Evolutionary conservation across 305 asterid genomes (phyloP), one percentile per base, ranked within the genome.

Genomic region (Fraxinus greggii): DNA sequence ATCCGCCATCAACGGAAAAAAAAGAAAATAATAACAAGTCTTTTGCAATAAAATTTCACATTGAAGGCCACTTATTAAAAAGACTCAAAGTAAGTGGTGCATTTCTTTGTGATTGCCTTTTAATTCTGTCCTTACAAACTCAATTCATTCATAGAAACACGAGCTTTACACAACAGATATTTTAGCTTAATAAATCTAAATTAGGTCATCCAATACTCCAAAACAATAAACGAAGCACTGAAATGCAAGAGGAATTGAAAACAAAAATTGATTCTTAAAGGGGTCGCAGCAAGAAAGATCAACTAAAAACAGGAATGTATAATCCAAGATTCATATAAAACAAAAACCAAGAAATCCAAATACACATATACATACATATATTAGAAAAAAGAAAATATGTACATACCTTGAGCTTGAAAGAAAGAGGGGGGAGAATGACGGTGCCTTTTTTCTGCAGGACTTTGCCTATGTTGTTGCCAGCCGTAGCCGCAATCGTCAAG

Each of bases 371-470:
- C 40, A 8, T 15, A 17, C 29, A 15, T 21, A 65, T 79, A 45
- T 42, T 29, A 63, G 40, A 38, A 28, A 28, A 78, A 36, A 33
- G 21, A 54, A 17, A 38, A 29, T 24, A 35, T 4, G 42, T 12
- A 75, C 15, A 56, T 84, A 93, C 99, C 98, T 97, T 97, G 89
- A 92, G 92, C 95, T 97, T 97, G 89, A 97, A 90, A 70, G 99
- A 94, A 85, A 97, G 92, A 61, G 98, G 98, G n/a, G 99, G 99
- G 56, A 97, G 98, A 89, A 97, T 94, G 89, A 93, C 93, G 80
- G 99, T 94, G 91, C 98, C 98, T 86, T 94, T 97, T 63, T 97
- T 97, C 95, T 97, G 98, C 48, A 94, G 97, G 59, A 94, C 97
- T 89, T 97, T 97, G 75, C 98, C 98, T 90, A 97, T 92, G 92